phyloP scores from a whole-genome alignment of 805 yeast genomes.

The Wickerhamiella azymoides region DNA sequence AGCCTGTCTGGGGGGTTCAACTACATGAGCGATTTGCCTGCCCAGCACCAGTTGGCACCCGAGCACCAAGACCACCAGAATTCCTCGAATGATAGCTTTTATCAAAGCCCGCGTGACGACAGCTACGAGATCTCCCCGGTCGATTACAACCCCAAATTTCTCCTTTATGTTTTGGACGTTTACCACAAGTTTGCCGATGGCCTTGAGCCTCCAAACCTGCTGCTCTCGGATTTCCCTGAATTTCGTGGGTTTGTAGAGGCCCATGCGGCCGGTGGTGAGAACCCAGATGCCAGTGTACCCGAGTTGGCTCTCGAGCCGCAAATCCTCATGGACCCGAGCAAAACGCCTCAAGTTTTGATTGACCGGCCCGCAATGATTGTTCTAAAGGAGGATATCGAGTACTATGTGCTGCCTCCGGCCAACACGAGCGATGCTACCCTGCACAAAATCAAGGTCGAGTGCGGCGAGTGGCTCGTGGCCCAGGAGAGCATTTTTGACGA shows the following conservation, averaged over 20 bases:
- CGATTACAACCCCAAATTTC: constrained; percentile 76
- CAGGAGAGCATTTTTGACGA: constrained; percentile 65
- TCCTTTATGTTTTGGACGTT: constrained; percentile 53
- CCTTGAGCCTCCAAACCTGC: constrained; percentile 23
- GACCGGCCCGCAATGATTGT: constrained; percentile 85
- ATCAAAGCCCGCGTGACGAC: constrained; percentile 6
- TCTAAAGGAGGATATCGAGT: constrained; percentile 85
- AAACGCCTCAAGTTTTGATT: constrained; percentile 41
- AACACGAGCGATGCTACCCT: constrained; percentile 49
- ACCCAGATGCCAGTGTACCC: constrained; percentile 7
- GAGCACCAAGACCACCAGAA: constrained; percentile 12
- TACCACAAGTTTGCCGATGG: constrained; percentile 42
- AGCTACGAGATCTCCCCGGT: constrained; percentile 29
- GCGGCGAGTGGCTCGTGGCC: constrained; percentile 49
- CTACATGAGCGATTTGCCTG: constrained; percentile 62
- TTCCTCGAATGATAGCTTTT: constrained; percentile 9
- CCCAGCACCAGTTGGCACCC: constrained; percentile 19
- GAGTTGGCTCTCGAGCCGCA: constrained; percentile 11
- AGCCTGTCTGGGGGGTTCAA: constrained; percentile 81
- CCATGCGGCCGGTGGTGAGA: constrained; percentile 6
- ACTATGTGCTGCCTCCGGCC: constrained; percentile 58
- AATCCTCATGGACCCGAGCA: constrained; percentile 8
- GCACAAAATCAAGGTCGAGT: constrained; percentile 53
- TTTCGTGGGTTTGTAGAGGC: constrained; percentile 12
- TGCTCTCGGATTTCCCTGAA: constrained; percentile 14